Conservation (phyloP, 768 basidiomycete genomes). For the Suillus alpinus region DNA sequence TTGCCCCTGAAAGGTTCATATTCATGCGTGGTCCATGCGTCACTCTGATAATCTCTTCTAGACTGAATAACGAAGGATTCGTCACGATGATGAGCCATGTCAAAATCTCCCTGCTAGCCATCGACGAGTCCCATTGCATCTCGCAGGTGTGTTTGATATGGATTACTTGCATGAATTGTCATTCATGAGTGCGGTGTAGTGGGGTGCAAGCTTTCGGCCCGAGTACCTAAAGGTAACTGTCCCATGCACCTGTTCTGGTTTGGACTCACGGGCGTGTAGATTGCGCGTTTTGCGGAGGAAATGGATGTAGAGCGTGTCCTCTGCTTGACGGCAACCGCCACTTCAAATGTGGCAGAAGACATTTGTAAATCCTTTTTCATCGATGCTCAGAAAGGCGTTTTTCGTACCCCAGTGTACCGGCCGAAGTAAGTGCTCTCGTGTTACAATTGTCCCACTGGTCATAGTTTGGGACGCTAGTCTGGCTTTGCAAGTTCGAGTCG, state of each 20-base stretch:
- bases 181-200: constrained; percentile 19
- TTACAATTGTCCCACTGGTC: not conserved
- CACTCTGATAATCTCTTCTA: constrained; percentile 6
- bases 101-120: constrained; percentile 44
- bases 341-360: constrained; percentile 38
- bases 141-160: constrained; percentile 30
- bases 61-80: constrained; percentile 46
- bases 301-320: constrained; percentile 43
- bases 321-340: constrained; percentile 47
- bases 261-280: constrained; percentile 29
- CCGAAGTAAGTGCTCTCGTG: constrained; percentile 33
- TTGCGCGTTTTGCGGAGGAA: constrained; percentile 47
- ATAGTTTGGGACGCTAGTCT: constrained; percentile 24
- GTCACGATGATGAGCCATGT: constrained; percentile 41
- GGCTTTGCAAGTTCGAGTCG: constrained; percentile 33
- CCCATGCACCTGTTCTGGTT: constrained; percentile 6
- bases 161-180: not conserved
- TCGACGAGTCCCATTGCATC: constrained; percentile 51
- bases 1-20: constrained; percentile 41
- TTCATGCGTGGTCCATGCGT: not conserved
- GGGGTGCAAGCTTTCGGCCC: constrained; percentile 44
- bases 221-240: constrained; percentile 26
- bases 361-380: constrained; percentile 46
- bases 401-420: constrained; percentile 43
- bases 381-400: constrained; percentile 35